Conservation (phyloP, 257 asterid genomes). For the Solanum chmielewskii region DNA sequence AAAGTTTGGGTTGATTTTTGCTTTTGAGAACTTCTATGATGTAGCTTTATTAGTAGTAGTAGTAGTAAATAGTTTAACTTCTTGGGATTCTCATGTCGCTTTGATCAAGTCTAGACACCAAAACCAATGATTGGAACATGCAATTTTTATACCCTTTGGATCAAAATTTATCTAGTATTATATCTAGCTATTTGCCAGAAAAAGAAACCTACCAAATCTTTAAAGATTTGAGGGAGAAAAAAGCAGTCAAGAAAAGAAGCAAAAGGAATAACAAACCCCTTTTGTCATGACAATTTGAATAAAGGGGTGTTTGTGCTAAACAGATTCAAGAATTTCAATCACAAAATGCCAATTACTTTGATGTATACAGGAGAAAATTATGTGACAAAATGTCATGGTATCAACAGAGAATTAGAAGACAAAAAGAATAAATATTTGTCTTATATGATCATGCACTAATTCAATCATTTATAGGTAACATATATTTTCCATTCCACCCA, state of each 20-base stretch:
- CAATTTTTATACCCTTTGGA: conserved; percentile 12
- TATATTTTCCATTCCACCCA: conserved; percentile 27
- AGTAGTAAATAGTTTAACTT: not conserved
- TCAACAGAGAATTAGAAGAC: not conserved
- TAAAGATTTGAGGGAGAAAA: not conserved
- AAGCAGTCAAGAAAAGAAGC: not conserved
- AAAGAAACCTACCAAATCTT: not conserved
- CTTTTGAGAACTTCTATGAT: conserved; percentile 27
- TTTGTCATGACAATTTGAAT: not conserved
- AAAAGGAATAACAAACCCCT: not conserved
- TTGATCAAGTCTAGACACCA: conserved; percentile 24
- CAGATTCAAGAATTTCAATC: not conserved
- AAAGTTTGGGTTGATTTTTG: conserved; percentile 1
- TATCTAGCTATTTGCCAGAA: conserved; percentile 1
- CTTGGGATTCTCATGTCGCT: conserved; percentile 32
- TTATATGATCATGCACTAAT: not conserved
- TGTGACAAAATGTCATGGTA: not conserved
- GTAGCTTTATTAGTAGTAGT: not conserved
- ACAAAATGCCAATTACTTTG: not conserved
- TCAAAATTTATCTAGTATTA: conserved; percentile 9
- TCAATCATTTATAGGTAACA: not conserved
- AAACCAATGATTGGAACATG: conserved; percentile 23
- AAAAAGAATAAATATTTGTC: not conserved
- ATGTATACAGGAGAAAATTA: not conserved
- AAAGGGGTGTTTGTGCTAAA: not conserved